Evolutionary conservation across 495 filamentous ascomycete species (phyloP).

Genomic region (Neurospora tetraspora): DNA sequence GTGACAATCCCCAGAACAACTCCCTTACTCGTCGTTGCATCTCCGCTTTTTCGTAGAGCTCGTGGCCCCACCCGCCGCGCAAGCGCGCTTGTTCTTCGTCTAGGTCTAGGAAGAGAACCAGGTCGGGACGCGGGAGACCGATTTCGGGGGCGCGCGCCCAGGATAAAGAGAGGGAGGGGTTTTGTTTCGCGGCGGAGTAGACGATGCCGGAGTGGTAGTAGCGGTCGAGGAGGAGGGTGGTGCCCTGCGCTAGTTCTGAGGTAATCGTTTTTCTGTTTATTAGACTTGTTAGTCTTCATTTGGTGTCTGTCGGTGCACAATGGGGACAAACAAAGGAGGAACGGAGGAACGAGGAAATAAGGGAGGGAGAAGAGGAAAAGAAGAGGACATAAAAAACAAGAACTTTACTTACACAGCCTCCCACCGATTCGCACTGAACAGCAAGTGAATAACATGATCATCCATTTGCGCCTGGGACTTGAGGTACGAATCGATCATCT

Average conservation of each 20-base stretch:
- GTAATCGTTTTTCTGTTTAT: slow-evolving; percentile 45
- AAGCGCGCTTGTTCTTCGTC: slow-evolving; percentile 58
- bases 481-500: slow-evolving; percentile 83
- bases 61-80: slow-evolving; percentile 75
- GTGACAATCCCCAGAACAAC: slow-evolving; percentile 51
- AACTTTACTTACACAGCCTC: slow-evolving; percentile 70
- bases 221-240: slow-evolving; percentile 75
- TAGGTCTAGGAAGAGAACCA: slow-evolving; percentile 79
- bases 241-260: slow-evolving; percentile 50
- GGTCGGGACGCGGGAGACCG: slow-evolving; percentile 78
- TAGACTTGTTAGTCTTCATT: background rate
- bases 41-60: slow-evolving; percentile 77
- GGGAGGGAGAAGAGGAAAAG: background rate
- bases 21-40: slow-evolving; percentile 75
- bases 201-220: slow-evolving; percentile 92
- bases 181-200: slow-evolving; percentile 87
- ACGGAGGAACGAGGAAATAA: no score
- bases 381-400: slow-evolving; percentile 15
- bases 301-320: no score
- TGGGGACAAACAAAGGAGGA: no score
- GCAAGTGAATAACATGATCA: slow-evolving; percentile 87
- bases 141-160: slow-evolving; percentile 80
- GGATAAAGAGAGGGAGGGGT: slow-evolving; percentile 53
- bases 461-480: slow-evolving; percentile 63
- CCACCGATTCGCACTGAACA: slow-evolving; percentile 96